Base-by-base conservation (phyloP, 371 early-diverging fungal species). In the Circinella umbellata region DNA sequence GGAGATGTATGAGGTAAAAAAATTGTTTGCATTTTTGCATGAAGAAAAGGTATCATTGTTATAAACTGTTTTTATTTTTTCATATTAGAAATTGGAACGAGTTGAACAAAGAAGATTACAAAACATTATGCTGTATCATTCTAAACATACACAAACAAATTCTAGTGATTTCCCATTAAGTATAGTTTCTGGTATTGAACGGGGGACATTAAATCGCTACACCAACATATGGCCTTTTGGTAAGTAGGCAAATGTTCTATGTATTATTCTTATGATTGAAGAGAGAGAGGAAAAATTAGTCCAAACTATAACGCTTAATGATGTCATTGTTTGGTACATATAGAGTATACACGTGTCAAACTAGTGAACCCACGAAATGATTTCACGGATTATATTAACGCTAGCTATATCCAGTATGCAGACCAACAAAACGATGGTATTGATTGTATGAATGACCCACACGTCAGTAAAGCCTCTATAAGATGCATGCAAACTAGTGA, bases 351-450 rank as follows among this genome's bases (percentile, higher is more conserved):
- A 61, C 76, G 91, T 67, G 81, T 86, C 53, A 82, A 77, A 74
- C 74, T 86, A 27, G n/a, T 39, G n/a, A 63, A 69, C 37, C 74
- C 60, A 42, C 70, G 20, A 76, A 73, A 27, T 64, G 73, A 13
- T 82, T 37, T 63, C 13, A 88, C 67, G 36, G 93, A 91, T 76
- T 95, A 93, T 79, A 95, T 95, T 80, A 96, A 98, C 74, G 95
- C 95, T 46, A 78, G 83, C 51, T 85, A 80, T 68, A 80, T 84
- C 27, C 59, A 63, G 55, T 60, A 82, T 60, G 35, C 57, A n/a
- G 13, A 27, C 7, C 11, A 42, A 42, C 14, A 34, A 20, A 34
- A 27, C 57, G 42, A 42, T 42, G 42, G 3, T 9, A 11, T 1
- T 42, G 42, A 3, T 34, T 6, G 57, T 27, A 34, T 5, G 20